Base-by-base conservation (phyloP, 2,329 filamentous ascomycete species). In the Allantophomopsis cytisporea region DNA sequence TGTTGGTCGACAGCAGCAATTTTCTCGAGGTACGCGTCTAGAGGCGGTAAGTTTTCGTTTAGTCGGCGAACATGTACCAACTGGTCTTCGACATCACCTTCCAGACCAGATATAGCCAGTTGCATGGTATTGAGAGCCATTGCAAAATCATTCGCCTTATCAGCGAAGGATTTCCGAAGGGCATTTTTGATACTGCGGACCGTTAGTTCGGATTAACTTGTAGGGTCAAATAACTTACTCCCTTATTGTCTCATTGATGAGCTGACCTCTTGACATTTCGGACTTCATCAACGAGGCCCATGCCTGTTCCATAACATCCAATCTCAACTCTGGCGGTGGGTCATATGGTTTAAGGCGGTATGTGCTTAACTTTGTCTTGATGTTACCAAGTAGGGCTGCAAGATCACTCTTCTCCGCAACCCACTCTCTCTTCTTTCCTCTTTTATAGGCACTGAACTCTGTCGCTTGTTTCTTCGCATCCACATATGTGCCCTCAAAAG, bases 71-170 rank as follows among this genome's bases (percentile, higher is more conserved):
- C 89, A 58, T 95, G 89, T 39, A 80, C 73, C 32, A 94, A 66
- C 58, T 98, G 91, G 56, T 96, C 91, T 62, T 95, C 89, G 5
- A 96, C 82, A 49, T 96, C 91, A 41, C 91, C 91, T 61, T 98
- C 91, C 2, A 98, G 73, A n/a, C 88, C 89, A 2, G 89, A 95
- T 46, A 98, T 91, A 47, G 89, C 89, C 42, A 94, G 68, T 48
- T 94, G 88, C 61, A 98, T 80, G 0, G 91, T 95, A 60, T 94
- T 94, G 43, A 98, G 73, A 4, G 91, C 88, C 49, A 95, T 70
- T 7, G 91, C 91, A 62, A 98, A 95, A 60, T 96, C 89, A 55
- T 98, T 98, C 45, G 91, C 91, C 64, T 95, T 96, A 63, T 96
- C 88, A 13, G 91, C 91, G 59, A 98, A 98, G 1, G 83, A 86